A percentile compares a stretch with the other conserved stretches of the same genome.
Evolutionary conservation across 2,329 filamentous ascomycete genomes (phyloP).

Genomic region (Trichoderma sp.): DNA sequence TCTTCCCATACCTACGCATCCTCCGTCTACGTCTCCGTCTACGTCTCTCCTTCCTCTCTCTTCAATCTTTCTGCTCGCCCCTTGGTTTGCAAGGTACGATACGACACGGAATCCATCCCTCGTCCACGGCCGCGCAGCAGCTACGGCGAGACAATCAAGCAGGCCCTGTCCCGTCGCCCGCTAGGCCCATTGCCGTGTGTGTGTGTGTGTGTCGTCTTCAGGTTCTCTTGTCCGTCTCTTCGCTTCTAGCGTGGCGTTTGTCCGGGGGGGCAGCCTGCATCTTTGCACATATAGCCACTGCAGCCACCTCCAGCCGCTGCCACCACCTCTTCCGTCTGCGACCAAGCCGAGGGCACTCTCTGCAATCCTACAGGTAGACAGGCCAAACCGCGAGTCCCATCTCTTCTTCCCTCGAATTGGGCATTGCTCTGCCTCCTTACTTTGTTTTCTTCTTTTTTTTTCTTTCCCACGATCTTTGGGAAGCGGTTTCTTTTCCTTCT

Average conservation of each 20-base stretch:
- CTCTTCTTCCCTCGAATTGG: background rate
- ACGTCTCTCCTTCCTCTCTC: no score
- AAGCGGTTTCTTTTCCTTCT: background rate
- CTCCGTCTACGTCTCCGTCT: background rate
- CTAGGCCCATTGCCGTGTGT: constrained; percentile 22
- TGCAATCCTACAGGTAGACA: background rate
- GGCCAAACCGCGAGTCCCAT: background rate
- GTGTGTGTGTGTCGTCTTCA: background rate
- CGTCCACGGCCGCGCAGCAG: background rate
- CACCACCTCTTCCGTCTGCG: constrained; percentile 7
- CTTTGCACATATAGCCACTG: constrained; percentile 24
- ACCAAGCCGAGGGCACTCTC: background rate
- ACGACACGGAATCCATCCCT: background rate
- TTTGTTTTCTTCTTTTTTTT: background rate
- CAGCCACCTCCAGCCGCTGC: constrained; percentile 20
- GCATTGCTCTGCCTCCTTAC: background rate
- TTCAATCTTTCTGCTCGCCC: background rate
- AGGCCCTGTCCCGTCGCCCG: constrained; percentile 11
- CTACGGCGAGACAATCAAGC: constrained; percentile 21
- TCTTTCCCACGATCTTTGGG: background rate
- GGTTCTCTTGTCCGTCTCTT: constrained; percentile 19
- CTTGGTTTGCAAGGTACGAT: background rate
- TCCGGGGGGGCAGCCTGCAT: constrained; percentile 8
- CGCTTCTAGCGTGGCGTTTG: constrained; percentile 25
- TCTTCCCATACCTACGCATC: constrained; percentile 8